Base-by-base conservation (phyloP, 371 early-diverging fungal genomes). In the Parasitella parasitica region DNA sequence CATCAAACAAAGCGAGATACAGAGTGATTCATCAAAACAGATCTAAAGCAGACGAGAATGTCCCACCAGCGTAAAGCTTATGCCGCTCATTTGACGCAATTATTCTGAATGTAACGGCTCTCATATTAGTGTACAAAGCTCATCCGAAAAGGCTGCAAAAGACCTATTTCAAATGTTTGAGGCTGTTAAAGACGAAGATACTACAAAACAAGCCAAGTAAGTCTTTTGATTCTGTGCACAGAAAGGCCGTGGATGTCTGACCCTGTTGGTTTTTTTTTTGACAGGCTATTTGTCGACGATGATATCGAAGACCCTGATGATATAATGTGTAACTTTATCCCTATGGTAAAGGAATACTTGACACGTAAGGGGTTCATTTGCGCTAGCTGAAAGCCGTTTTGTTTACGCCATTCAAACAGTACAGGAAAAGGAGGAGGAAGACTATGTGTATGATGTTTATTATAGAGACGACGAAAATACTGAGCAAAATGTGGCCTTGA, bases 311-410 rank as follows among this genome's bases (percentile, higher is more conserved):
- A 76, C 53, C 66, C 72, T 0, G 83, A 86, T 48, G 86, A 87
- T 27, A 86, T 87, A 26, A 84, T 86, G 82, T 87, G 86, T 57
- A 87, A 89, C 52, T 81, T 90, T 57, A 77, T 89, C 53, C 88
- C 91, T 0, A 87, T 91, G 87, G 88, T 91, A 4, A 82, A 86
- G 41, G 89, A 89, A 59, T 86, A 88, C 52, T 65, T 91, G 52
- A 76, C 87, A 28, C 69, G 86, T 86, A 75, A 66, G 80, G 11
- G 11, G 16, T 26, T 11, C 15, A 38, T 7, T 8, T 32, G 32
- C 32, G 6, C 0, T 32, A 32, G 11, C 6, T 30, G 27, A 7
- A 7, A 13, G 20, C 11, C 18, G 9, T 6, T 20, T n/a, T n/a
- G 37, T 22, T 37, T 5, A 54, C 6, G 11, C 32, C 0, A 20